Evolutionary conservation across 2,329 filamentous ascomycete species (phyloP), one percentile per base, ranked within the genome.

Genomic region (Xylariomycetidae sp.): DNA sequence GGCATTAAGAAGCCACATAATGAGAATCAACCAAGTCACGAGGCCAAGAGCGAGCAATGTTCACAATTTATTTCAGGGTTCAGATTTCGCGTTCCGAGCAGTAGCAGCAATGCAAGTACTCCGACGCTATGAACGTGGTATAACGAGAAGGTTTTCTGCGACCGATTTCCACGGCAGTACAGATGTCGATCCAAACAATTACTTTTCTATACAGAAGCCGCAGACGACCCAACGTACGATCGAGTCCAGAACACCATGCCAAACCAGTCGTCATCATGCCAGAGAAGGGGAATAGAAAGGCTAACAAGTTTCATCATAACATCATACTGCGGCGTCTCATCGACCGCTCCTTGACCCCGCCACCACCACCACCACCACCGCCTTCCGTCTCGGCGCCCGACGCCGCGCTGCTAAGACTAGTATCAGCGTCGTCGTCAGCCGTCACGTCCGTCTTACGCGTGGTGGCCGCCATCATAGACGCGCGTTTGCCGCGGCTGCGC

Each of bases 261-360:
- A 31, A 25, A 28, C 25, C 31, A 20, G 25, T 43, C 32, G 31
- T 36, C 39, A 41, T 25, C 24, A 13, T 29, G 24, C 24, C 14
- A 42, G 29, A 28, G 25, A 30, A 36, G 25, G 25, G 17, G 32
- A 29, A 31, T 3, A 27, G 32, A 10, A 12, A 16, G 29, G 18
- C 12, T 19, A 10, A 16, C 19, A 12, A 15, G 14, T 17, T 6
- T 35, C 34, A 36, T 70, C 61, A 76, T 55, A 76, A 53, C 72
- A 78, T 75, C 70, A 76, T 77, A 51, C 72, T 77, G 47, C 72
- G 63, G 43, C 74, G 60, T 48, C 73, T 61, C 37, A 64, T 63
- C 20, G 50, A 61, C 35, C 49, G 34, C 19, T 53, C 52, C 32
- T 61, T 59, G 22, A 46, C 10, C 42, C 38, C 4, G 44, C 47